Conservation (phyloP, 495 filamentous ascomycete genomes). For the Neurospora sp. region DNA sequence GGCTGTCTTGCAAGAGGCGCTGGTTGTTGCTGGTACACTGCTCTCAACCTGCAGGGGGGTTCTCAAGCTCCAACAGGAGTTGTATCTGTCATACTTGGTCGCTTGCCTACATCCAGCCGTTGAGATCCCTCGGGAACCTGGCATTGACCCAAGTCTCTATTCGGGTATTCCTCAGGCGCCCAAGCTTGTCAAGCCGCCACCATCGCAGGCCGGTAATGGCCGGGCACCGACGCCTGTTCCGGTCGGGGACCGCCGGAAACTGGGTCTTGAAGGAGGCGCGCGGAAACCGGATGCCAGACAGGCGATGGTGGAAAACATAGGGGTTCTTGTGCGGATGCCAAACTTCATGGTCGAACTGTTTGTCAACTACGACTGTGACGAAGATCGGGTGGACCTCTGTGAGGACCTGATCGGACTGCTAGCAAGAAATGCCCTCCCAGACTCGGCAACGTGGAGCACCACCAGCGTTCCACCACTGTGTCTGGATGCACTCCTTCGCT, state of each 20-base stretch:
- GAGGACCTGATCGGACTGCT: slow-evolving; percentile 91
- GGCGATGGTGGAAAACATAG: slow-evolving; percentile 96
- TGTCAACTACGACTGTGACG: slow-evolving; percentile 96
- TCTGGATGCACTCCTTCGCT: slow-evolving; percentile 81
- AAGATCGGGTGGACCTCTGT: slow-evolving; percentile 84
- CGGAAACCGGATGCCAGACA: slow-evolving; percentile 90
- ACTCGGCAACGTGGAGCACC: slow-evolving; percentile 98
- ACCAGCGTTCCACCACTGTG: slow-evolving; percentile 96
- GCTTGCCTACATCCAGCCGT: slow-evolving; percentile 87
- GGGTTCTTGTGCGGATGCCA: slow-evolving; percentile 81
- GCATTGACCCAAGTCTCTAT: slow-evolving; percentile 86
- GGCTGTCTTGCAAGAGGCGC: slow-evolving; percentile 79
- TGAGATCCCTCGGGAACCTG: slow-evolving; percentile 81
- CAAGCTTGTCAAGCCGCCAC: slow-evolving; percentile 71
- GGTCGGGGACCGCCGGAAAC: slow-evolving; percentile 84
- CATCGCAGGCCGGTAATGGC: slow-evolving; percentile 69
- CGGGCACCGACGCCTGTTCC: slow-evolving; percentile 77
- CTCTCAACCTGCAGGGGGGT: slow-evolving; percentile 86
- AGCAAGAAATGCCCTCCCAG: slow-evolving; percentile 88
- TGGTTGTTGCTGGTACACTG: slow-evolving; percentile 84
- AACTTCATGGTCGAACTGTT: slow-evolving; percentile 92
- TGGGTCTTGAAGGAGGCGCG: slow-evolving; percentile 86
- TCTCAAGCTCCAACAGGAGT: slow-evolving; percentile 91
- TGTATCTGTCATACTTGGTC: slow-evolving; percentile 89
- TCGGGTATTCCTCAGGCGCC: slow-evolving; percentile 87